Base-by-base conservation (phyloP, 176 grass and related monocot genomes). In the Musa acuminata region DNA sequence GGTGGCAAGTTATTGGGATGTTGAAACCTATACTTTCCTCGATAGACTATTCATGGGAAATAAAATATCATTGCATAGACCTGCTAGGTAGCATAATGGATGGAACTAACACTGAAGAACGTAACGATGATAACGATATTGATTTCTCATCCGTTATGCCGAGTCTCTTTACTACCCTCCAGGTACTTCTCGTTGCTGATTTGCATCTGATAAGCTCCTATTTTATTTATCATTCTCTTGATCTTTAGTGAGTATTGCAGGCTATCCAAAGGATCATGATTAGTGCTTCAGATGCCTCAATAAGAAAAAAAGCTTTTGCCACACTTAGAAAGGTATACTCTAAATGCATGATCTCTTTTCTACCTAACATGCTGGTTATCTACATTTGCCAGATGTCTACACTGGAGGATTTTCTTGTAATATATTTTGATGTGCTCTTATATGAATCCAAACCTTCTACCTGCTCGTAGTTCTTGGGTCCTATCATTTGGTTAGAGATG, bases 221-320 rank as follows among this genome's bases (percentile, higher is more conserved):
- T 58, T 12, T 57, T 23, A 62, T 80, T 62, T 82, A 62, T 59
- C 72, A 29, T 76, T 55, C 78, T 59, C 68, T 82, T 43, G 79
- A 77, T 52, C 49, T 71, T 81, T 13, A 64, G 51, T 51, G 26
- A 79, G 43, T 82, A 69, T 71, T 72, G 77, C 75, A 96, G 93
- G 83, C 83, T 73, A 86, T 96, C 79, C 85, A 92, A 87, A 87
- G 62, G 8, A 78, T 96, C 51, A 96, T 92, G 83, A 96, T 96
- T 71, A 62, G 79, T 76, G 79, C 87, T 67, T 76, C 88, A 27
- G 87, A 87, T 81, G 74, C 81, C 69, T 77, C 81, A 71, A 71
- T 85, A 73, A 65, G 89, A 60, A 96, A 90, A 80, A 92, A 90
- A 67, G 87, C 89, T 75, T 92, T 90, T 88, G 69, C 71, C 79